Conservation (phyloP, 768 basidiomycete genomes). For the Lactarius hengduanensis region DNA sequence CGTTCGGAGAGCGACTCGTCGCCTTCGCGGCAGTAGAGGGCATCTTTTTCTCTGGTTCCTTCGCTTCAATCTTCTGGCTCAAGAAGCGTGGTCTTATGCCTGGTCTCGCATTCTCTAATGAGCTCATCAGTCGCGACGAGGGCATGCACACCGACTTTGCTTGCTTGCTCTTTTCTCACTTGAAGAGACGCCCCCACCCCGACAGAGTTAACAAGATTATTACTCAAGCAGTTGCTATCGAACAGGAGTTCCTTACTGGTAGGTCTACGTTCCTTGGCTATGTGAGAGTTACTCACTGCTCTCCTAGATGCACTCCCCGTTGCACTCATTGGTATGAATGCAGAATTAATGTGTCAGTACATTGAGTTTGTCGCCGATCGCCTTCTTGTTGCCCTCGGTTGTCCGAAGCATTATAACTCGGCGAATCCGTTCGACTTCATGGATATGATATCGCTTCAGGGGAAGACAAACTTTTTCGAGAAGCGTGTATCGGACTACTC, state of each 20-base stretch:
- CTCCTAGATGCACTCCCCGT: slow-evolving; percentile 77
- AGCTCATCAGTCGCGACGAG: slow-evolving; percentile 93
- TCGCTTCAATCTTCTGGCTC: slow-evolving; percentile 94
- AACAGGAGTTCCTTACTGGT: slow-evolving; percentile 86
- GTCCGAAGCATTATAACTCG: slow-evolving; percentile 70
- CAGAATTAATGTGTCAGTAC: slow-evolving; percentile 84
- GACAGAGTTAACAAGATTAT: slow-evolving; percentile 70
- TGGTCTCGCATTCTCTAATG: slow-evolving; percentile 94
- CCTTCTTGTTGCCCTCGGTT: slow-evolving; percentile 79
- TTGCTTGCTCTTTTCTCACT: slow-evolving; percentile 82
- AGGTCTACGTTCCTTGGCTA: slow-evolving; percentile 21
- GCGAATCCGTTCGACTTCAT: slow-evolving; percentile 91
- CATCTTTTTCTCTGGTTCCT: slow-evolving; percentile 94
- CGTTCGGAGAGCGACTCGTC: slow-evolving; percentile 85
- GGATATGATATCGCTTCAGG: slow-evolving; percentile 93
- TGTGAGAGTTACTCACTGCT: background rate
- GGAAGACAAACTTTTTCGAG: slow-evolving; percentile 97
- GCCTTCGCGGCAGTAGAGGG: slow-evolving; percentile 97
- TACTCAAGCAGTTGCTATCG: slow-evolving; percentile 78
- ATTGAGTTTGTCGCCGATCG: slow-evolving; percentile 93
- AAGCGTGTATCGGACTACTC: slow-evolving; percentile 88
- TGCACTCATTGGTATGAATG: slow-evolving; percentile 89
- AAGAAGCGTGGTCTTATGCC: slow-evolving; percentile 99
- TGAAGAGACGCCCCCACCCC: slow-evolving; percentile 79
- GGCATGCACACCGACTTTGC: slow-evolving; percentile 98